Evolutionary conservation across 495 filamentous ascomycete species (phyloP).

Genomic region (Neurospora cerealis): DNA sequence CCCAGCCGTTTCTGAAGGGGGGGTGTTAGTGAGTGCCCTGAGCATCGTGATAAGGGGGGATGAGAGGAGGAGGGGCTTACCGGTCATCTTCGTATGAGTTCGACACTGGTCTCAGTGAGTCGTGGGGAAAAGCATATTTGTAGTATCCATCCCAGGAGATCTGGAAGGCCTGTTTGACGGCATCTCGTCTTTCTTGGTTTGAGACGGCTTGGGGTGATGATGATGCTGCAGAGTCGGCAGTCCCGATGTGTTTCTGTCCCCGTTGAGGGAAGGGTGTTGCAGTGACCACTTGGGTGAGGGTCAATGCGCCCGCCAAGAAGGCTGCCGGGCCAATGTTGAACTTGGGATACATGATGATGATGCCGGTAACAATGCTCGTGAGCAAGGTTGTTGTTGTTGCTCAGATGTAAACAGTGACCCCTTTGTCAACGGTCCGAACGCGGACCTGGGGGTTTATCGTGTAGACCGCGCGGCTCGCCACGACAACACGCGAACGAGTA

Average conservation of each 20-base stretch:
- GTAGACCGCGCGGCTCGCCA: neutral
- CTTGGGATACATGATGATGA: neutral
- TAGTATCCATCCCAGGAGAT: constrained; percentile 76
- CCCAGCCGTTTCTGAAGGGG: constrained; percentile 68
- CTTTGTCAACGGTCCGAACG: neutral
- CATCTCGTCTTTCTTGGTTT: constrained; percentile 39
- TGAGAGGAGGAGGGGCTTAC: constrained; percentile 30
- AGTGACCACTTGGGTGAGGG: constrained; percentile 2
- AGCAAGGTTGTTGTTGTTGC: neutral
- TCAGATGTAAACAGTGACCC: neutral
- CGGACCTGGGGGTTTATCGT: neutral
- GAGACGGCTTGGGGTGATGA: constrained; percentile 14
- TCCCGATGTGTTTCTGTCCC: neutral
- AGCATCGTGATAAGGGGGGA: too few species aligned
- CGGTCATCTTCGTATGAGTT: constrained; percentile 59
- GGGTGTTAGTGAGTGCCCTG: too few species aligned
- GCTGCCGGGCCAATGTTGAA: neutral
- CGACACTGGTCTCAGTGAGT: constrained; percentile 61
- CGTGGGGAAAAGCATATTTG: constrained; percentile 68
- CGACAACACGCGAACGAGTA: neutral
- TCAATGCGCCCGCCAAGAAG: neutral
- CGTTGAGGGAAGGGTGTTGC: neutral
- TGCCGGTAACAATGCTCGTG: neutral
- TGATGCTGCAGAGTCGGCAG: neutral
- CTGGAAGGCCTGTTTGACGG: constrained; percentile 65